Evolutionary conservation across 1,139 yeast genomes (phyloP).

Genomic region (Arxiozyma bovina): DNA sequence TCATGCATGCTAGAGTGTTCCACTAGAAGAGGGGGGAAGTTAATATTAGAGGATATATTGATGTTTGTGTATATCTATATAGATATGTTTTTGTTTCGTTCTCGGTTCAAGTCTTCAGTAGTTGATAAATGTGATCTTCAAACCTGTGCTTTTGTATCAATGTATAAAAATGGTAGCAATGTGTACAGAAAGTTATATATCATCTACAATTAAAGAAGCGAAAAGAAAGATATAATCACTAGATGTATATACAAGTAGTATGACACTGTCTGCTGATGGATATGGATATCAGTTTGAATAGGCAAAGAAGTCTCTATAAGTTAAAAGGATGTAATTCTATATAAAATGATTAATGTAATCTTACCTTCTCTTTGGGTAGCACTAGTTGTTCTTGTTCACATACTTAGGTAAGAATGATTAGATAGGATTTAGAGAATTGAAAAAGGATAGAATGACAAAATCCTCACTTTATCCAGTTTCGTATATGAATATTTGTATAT

Average conservation of each 20-base stretch:
- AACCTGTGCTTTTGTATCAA: neutral
- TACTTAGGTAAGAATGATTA: neutral
- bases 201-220: too few relatives aligned
- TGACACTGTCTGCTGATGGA: neutral
- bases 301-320: too few relatives aligned
- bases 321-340: neutral
- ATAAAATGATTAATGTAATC: neutral
- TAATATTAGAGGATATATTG: neutral
- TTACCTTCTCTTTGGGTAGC: neutral
- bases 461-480: neutral
- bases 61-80: neutral
- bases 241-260: too few relatives aligned
- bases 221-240: neutral
- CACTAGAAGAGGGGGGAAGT: neutral
- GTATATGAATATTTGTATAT: neutral
- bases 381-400: neutral
- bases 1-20: conserved; percentile 56
- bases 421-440: neutral
- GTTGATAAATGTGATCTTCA: neutral
- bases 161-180: neutral
- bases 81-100: neutral
- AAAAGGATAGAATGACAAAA: too few relatives aligned
- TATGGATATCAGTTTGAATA: too few relatives aligned
- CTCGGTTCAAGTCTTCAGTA: neutral
- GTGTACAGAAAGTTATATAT: neutral